Base-by-base conservation (phyloP, 2,329 filamentous ascomycete genomes). In the Calonectria pseudoturangicola region DNA sequence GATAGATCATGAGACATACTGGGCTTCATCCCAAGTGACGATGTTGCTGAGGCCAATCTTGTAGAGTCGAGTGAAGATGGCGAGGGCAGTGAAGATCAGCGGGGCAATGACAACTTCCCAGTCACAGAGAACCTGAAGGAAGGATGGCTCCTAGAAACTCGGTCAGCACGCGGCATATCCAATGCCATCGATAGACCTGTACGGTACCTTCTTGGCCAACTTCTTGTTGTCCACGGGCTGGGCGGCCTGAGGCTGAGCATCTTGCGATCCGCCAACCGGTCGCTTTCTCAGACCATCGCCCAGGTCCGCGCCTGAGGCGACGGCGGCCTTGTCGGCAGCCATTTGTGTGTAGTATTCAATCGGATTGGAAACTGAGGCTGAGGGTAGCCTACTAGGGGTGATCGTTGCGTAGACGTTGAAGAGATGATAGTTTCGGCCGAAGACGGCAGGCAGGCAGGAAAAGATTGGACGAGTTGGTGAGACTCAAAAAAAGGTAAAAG, bases 1-100 rank as follows among this genome's bases (percentile, higher is more conserved):
- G 62, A 62, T 33, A 66, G 21, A 68, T 69, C 71, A 33, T 71
- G n/a, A 68, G 43, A 54, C 90, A 79, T 85, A 91, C 90, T 92
- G 91, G 79, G 91, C 91, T 84, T 92, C 90, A 83, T 92, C 91
- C 91, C 91, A 92, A 62, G 91, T 93, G 62, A 93, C 91, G 77
- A 93, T 92, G 77, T 91, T 85, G 77, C 91, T 92, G 68, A 93
- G 84, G 70, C 92, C 92, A 81, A 94, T 93, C 86, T 92, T 93
- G 85, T 89, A 93, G 75, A 93, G 83, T 75, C 92, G 88, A 47
- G 92, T 94, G 83, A 93, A 92, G 84, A 93, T 87, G 70, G 92
- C 90, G 67, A 92, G 83, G 76, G 87, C 80, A 72, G 90, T 90
- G 84, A 93, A 91, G 81, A 93, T 81, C 79, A 93, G 81, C 68